These are phyloP conservation scores for Letharia columbiana DNA, from an alignment of 495 filamentous ascomycete species.

Conservation along the genomic window DNA sequence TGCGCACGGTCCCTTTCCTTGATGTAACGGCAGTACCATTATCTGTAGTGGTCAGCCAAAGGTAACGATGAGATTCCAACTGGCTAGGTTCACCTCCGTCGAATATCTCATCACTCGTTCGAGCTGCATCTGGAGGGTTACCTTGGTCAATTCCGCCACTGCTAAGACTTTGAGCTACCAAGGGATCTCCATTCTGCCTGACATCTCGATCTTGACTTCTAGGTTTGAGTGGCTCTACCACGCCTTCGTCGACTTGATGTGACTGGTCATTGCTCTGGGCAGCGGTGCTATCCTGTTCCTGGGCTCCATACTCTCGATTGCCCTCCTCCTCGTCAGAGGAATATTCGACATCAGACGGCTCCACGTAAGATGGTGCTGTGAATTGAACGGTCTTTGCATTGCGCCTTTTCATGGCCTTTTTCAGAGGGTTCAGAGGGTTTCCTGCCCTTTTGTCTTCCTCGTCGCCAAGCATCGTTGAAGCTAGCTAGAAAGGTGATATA, in stretches of 20 bases:
- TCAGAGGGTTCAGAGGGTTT: conserved; percentile 81
- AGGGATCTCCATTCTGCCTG: conserved; percentile 14
- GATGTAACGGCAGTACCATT: conserved; percentile 58
- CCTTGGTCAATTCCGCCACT: conserved; percentile 28
- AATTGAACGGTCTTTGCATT: conserved; percentile 89
- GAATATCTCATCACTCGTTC: conserved; percentile 60
- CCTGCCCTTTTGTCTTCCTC: conserved; percentile 59
- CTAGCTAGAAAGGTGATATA: conserved; percentile 48
- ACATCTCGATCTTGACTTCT: conserved; percentile 22
- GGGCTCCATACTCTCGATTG: conserved; percentile 33
- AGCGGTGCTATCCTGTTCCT: conserved; percentile 32
- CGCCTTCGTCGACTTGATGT: conserved; percentile 32
- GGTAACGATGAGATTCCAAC: conserved; percentile 6
- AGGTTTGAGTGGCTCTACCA: conserved; percentile 40
- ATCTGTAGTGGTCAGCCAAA: conserved; percentile 23
- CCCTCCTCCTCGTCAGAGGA: conserved; percentile 81
- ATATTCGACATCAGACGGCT: conserved; percentile 85
- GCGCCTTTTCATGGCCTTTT: conserved; percentile 78
- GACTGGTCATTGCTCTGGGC: conserved; percentile 24
- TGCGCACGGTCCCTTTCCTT: conserved; percentile 74
- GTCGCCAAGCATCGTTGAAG: conserved; percentile 77
- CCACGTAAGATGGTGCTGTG: conserved; percentile 74
- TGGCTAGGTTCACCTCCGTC: conserved; percentile 36
- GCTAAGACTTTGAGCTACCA: conserved; percentile 4
- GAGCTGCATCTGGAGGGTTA: conserved; percentile 35